These are phyloP conservation scores for Phenoliferia sp. DNA, from an alignment of 1,284 basidiomycete species.

Conservation along the genomic window DNA sequence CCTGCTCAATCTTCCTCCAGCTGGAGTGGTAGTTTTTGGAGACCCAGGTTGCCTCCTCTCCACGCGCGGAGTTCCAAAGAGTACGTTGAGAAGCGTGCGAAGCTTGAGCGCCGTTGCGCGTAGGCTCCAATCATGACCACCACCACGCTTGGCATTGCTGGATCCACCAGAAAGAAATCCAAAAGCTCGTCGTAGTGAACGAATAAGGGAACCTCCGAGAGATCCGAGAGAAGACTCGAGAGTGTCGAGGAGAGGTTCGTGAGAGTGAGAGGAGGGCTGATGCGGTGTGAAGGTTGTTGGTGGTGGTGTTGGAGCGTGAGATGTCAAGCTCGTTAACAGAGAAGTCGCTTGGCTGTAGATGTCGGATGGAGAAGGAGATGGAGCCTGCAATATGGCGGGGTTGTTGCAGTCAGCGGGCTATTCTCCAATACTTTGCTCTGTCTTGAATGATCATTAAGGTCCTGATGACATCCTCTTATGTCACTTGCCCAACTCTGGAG, in stretches of 20 bases:
- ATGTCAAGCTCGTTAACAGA: constrained; percentile 11
- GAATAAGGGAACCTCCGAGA: background rate
- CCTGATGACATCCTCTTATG: too few relatives aligned
- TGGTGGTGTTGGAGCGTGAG: constrained; percentile 3
- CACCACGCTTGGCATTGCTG: background rate
- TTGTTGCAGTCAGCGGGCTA: background rate
- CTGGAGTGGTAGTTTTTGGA: background rate
- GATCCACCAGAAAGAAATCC: constrained; percentile 1
- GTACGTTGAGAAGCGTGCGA: constrained; percentile 6
- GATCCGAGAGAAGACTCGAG: constrained; percentile 8
- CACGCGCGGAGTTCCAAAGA: background rate
- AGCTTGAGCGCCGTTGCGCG: constrained; percentile 1
- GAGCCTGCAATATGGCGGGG: background rate
- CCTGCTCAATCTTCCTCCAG: background rate
- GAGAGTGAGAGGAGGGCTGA: constrained; percentile 5
- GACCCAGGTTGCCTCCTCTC: background rate
- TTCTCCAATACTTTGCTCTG: background rate
- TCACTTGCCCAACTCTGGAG: too few relatives aligned
- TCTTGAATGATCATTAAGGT: background rate
- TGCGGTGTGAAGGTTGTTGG: constrained; percentile 9
- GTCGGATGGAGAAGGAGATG: constrained; percentile 3
- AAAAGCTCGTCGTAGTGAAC: background rate
- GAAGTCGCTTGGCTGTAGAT: constrained; percentile 4
- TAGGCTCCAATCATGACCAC: constrained; percentile 10
- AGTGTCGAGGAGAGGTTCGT: constrained; percentile 20